Conservation (phyloP, 257 asterid species). For the Haberlea rhodopensis region DNA sequence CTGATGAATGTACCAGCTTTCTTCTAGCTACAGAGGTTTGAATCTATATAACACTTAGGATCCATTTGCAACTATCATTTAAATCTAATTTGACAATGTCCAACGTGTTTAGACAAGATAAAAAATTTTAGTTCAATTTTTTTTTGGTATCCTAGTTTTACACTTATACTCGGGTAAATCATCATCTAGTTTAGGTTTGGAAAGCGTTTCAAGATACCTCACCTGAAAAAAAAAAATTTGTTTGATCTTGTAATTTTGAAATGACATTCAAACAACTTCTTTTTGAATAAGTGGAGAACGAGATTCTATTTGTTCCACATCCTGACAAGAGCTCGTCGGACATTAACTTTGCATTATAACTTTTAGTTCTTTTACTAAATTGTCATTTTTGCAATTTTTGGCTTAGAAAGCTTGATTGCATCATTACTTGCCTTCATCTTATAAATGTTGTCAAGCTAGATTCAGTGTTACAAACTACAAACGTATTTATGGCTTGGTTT, state of each 20-base stretch:
- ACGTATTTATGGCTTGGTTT: conserved; percentile 14
- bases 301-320: conserved; percentile 10
- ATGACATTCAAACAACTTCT: neutral
- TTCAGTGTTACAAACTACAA: neutral
- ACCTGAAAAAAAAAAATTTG: too few relatives aligned
- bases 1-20: conserved; percentile 85
- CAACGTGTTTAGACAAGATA: neutral
- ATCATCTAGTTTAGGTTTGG: neutral
- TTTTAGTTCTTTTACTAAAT: too few relatives aligned
- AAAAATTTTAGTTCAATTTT: neutral
- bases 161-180: neutral
- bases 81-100: neutral
- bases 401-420: too few relatives aligned
- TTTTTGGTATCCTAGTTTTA: neutral
- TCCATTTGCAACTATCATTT: conserved; percentile 9
- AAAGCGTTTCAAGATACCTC: neutral
- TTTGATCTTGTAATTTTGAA: neutral
- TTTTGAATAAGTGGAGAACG: neutral
- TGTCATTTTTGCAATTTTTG: too few relatives aligned
- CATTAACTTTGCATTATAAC: too few relatives aligned
- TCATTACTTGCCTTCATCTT: conserved; percentile 1
- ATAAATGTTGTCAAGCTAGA: conserved; percentile 19
- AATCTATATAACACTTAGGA: conserved; percentile 14
- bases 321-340: too few relatives aligned
- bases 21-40: conserved; percentile 96